These are phyloP conservation scores for Kwoniella dejecticola DNA, from an alignment of 768 basidiomycete species.

Conservation along the genomic window DNA sequence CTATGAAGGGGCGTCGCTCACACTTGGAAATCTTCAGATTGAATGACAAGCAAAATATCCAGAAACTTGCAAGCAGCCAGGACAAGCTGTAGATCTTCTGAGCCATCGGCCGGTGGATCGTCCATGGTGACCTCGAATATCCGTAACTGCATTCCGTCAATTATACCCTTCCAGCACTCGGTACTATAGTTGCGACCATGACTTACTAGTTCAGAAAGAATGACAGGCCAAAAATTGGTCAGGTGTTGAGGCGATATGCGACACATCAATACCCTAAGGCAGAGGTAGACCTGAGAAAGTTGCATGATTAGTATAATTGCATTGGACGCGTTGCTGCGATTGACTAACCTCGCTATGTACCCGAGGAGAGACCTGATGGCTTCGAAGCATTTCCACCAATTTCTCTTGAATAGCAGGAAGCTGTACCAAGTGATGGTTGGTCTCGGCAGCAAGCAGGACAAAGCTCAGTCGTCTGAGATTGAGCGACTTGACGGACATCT, in stretches of 20 bases:
- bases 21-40: constrained; percentile 99
- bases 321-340: not conserved
- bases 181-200: not conserved
- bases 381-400: constrained; percentile 83
- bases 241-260: constrained; percentile 87
- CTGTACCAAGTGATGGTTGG: constrained; percentile 85
- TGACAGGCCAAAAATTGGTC: constrained; percentile 94
- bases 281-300: constrained; percentile 67
- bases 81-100: constrained; percentile 79
- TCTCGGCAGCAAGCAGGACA: constrained; percentile 80
- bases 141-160: constrained; percentile 65
- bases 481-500: constrained; percentile 81
- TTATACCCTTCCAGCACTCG: too few species aligned
- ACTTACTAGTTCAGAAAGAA: constrained; percentile 74
- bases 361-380: constrained; percentile 72
- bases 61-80: constrained; percentile 91
- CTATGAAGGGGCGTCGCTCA: constrained; percentile 52
- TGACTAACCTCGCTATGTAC: constrained; percentile 81
- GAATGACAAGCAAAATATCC: constrained; percentile 85
- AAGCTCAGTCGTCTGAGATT: constrained; percentile 86
- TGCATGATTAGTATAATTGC: constrained; percentile 1
- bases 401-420: constrained; percentile 96
- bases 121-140: constrained; percentile 81
- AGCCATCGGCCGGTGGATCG: constrained; percentile 72
- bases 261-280: constrained; percentile 85